Conservation (phyloP, 192 early-diverging fungal species). For the Helicostylum pulchrum region DNA sequence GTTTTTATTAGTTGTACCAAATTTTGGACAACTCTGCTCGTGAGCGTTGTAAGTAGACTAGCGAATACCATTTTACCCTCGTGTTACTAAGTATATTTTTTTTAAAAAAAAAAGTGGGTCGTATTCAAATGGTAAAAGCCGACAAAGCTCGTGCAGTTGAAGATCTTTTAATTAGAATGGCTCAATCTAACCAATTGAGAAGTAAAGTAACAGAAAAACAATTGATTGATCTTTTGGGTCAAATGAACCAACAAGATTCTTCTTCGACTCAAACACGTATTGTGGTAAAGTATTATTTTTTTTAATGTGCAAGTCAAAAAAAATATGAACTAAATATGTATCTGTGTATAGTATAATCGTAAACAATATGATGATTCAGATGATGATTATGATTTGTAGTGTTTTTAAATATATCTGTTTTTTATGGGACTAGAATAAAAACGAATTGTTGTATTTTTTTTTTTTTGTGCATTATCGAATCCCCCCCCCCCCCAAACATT, state of each 20-base stretch:
- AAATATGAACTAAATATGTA: too few species aligned
- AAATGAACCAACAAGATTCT: conserved; percentile 72
- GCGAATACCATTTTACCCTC: neutral
- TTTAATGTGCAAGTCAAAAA: neutral
- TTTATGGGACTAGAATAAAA: too few species aligned
- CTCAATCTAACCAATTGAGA: conserved; percentile 75
- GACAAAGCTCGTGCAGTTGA: conserved; percentile 88
- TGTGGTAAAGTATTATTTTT: conserved; percentile 54
- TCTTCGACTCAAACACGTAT: conserved; percentile 62
- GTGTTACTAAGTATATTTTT: neutral
- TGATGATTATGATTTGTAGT: conserved; percentile 53
- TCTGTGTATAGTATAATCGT: conserved; percentile 50
- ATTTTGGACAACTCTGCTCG: conserved; percentile 79
- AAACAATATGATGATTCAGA: conserved; percentile 56
- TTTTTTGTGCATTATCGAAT: too few species aligned
- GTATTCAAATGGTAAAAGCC: conserved; percentile 87
- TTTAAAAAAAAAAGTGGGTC: conserved; percentile 58
- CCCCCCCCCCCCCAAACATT: too few species aligned
- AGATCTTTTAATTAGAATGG: conserved; percentile 89
- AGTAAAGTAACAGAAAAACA: conserved; percentile 80
- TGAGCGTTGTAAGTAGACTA: conserved; percentile 62
- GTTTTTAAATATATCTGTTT: neutral
- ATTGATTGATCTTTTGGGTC: conserved; percentile 81
- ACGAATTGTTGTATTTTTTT: too few species aligned
- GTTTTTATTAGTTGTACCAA: conserved; percentile 61